Conservation (phyloP, 164 flowering plant species). For the Stephania cephalantha region DNA sequence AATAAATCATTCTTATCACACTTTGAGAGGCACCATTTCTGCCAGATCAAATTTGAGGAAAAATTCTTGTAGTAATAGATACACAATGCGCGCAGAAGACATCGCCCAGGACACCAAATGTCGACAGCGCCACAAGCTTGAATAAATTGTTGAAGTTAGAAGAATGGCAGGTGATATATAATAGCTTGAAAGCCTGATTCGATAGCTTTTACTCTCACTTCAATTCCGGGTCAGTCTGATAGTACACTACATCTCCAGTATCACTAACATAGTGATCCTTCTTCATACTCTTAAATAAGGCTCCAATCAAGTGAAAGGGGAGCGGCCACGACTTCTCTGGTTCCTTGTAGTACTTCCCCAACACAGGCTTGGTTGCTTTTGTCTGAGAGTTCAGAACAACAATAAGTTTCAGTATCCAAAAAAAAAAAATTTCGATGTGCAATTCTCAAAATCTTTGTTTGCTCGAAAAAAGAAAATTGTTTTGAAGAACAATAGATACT, state of each 20-base stretch:
- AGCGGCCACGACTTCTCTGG: conserved; percentile 42
- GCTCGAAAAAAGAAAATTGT: background rate
- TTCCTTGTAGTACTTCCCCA: conserved; percentile 51
- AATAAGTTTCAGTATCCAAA: background rate
- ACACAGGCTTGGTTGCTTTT: conserved; percentile 51
- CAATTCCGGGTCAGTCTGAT: conserved; percentile 40
- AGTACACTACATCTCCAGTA: conserved; percentile 45
- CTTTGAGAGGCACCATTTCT: background rate
- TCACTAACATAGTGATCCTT: conserved; percentile 50
- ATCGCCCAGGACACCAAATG: background rate
- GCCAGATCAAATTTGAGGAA: background rate
- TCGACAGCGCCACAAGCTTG: background rate
- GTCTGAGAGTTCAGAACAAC: conserved; percentile 26
- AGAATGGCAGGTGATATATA: background rate
- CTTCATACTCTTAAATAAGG: conserved; percentile 32
- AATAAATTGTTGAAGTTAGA: background rate
- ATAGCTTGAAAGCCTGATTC: background rate
- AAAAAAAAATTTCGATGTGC: background rate
- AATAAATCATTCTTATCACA: background rate
- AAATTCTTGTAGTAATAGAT: background rate
- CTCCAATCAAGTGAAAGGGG: conserved; percentile 42
- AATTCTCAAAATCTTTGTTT: background rate
- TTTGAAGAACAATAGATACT: conserved; percentile 19
- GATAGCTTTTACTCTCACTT: conserved; percentile 8
- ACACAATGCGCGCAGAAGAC: background rate